Evolutionary conservation across 495 filamentous ascomycete genomes (phyloP).

Genomic region (Viridothelium virens): DNA sequence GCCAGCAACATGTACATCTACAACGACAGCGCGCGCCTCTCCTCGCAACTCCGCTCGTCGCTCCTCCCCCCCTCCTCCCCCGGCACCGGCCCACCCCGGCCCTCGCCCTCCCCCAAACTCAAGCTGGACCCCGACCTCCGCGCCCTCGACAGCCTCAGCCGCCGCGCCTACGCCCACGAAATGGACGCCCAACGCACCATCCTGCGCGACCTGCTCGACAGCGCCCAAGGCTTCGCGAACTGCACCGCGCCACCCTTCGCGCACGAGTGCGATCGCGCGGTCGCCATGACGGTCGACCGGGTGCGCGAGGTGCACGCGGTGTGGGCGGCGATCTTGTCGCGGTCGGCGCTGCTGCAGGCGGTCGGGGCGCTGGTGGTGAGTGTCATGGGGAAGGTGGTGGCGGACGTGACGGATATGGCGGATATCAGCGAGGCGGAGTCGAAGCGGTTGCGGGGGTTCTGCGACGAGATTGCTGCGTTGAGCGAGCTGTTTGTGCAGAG

Average conservation of each 20-base stretch:
- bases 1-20: conserved; percentile 87
- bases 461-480: conserved; percentile 60
- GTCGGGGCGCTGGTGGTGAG: conserved; percentile 76
- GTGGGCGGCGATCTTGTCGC: conserved; percentile 75
- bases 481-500: conserved; percentile 69
- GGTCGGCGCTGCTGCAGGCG: conserved; percentile 75
- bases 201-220: conserved; percentile 75
- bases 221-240: conserved; percentile 55
- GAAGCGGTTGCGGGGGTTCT: conserved; percentile 64
- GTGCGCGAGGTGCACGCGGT: conserved; percentile 59
- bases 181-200: conserved; percentile 79
- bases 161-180: conserved; percentile 76
- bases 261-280: conserved; percentile 59
- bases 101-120: conserved; percentile 42
- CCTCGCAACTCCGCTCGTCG: conserved; percentile 55
- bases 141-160: conserved; percentile 68
- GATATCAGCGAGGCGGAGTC: conserved; percentile 86
- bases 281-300: conserved; percentile 58
- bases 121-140: conserved; percentile 63
- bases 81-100: conserved; percentile 8
- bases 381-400: conserved; percentile 68
- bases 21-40: conserved; percentile 78
- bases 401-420: conserved; percentile 76
- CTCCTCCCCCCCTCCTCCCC: no score
- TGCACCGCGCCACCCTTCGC: conserved; percentile 57